Evolutionary conservation across 73 alveolate species (phyloP).

Genomic region (Paraurostyla sp.): DNA sequence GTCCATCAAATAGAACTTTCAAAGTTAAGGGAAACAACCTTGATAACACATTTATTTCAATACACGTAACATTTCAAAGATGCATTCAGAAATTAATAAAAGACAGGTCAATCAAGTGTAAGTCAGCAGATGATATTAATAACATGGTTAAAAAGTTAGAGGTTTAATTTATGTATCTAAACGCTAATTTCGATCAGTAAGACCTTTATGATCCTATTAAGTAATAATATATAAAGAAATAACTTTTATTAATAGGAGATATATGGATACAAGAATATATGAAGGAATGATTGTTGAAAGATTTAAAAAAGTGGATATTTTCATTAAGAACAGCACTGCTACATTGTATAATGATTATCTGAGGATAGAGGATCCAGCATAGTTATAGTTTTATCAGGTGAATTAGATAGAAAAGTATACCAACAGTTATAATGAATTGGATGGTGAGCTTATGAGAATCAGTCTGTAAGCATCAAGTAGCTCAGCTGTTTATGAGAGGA

Average conservation of each 20-base stretch:
- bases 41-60: too few species aligned
- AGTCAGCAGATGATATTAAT: not conserved
- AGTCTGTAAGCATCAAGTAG: not conserved
- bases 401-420: conserved; percentile 13
- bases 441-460: not conserved
- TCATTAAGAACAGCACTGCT: conserved; percentile 37
- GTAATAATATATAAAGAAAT: not conserved
- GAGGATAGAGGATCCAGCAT: not conserved
- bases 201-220: conserved; percentile 30
- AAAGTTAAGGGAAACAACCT: too few species aligned
- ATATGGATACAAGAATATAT: conserved; percentile 27
- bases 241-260: not conserved
- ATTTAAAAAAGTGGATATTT: not conserved
- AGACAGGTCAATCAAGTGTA: too few species aligned
- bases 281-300: not conserved
- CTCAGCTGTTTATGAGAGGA: not conserved
- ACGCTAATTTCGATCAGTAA: conserved; percentile 47
- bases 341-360: conserved; percentile 10
- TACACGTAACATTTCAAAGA: too few species aligned
- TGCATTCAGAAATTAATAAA: too few species aligned
- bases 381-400: conserved; percentile 17
- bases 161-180: conserved; percentile 12
- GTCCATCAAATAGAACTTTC: too few species aligned
- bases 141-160: not conserved
- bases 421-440: not conserved